Conservation (phyloP, 1,284 basidiomycete species). For the Porogramme epimiltina region DNA sequence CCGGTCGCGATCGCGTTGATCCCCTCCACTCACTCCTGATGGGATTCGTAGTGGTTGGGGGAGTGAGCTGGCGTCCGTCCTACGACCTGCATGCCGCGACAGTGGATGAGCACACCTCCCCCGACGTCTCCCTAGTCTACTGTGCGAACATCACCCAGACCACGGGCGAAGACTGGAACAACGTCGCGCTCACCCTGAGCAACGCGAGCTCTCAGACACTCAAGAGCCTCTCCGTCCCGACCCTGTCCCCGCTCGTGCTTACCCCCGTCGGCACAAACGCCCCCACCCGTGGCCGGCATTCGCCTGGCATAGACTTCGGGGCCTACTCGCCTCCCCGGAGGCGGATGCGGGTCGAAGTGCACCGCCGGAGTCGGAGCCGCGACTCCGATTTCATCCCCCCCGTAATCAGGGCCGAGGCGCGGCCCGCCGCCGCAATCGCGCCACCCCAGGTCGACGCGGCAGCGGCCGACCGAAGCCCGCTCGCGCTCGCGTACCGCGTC, state of each 20-base stretch:
- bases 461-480: constrained; percentile 35
- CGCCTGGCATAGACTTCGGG: background rate
- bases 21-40: background rate
- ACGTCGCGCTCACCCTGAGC: constrained; percentile 9
- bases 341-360: too few species aligned
- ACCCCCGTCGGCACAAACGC: background rate
- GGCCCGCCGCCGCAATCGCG: too few species aligned
- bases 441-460: background rate
- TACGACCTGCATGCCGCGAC: constrained; percentile 62
- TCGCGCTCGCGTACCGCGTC: constrained; percentile 51
- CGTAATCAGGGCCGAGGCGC: too few species aligned
- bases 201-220: constrained; percentile 10
- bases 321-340: background rate
- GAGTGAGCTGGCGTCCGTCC: constrained; percentile 51
- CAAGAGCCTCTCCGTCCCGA: constrained; percentile 5
- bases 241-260: background rate
- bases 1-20: background rate
- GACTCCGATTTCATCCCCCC: too few species aligned
- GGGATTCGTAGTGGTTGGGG: constrained; percentile 50
- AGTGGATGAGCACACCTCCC: constrained; percentile 42
- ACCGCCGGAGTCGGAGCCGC: too few species aligned
- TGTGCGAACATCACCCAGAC: constrained; percentile 54
- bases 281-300: background rate
- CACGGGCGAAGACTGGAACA: constrained; percentile 66
- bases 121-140: constrained; percentile 52